Base-by-base conservation (phyloP, 176 grass and related monocot genomes). In the Avena atlantica region DNA sequence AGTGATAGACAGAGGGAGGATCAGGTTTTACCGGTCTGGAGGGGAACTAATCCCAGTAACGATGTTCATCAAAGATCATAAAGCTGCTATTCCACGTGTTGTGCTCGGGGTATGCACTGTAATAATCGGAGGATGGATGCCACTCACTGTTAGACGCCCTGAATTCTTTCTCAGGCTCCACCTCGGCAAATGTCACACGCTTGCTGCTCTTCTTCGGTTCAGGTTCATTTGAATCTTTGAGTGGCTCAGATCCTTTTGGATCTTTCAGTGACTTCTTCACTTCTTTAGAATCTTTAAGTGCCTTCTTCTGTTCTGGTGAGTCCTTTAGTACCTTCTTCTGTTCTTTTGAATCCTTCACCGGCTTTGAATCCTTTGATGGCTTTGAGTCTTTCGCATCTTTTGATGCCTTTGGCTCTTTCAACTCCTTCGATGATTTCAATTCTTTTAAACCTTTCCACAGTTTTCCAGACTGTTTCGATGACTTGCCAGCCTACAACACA, bases 11-110 rank as follows among this genome's bases (percentile, higher is more conserved):
- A 21, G 24, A 65, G 60, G 70, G 14, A 50, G 36, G 68, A 31
- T 52, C 17, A 62, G 77, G 23, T 15, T 16, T 85, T 77, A 89
- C 86, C 78, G 48, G n/a, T 44, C 60, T 20, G 21, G 74, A 45
- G 5, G 15, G 59, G 24, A 52, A 64, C 50, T 74, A 66, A 34
- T 68, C 78, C 91, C 91, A 90, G 82, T 90, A 88, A 67, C 20
- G 78, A 73, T 87, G 87, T 70, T 93, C 88, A 37, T 86, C 82
- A 13, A 95, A 90, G 34, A 92, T 86, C 82, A 86, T 92, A 76
- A 95, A 92, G 40, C 84, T 78, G 78, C 44, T 90, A 6, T 64
- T 73, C 88, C 87, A 95, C 9, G 85, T 67, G 40, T 68, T 81
- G 12, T 83, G 91, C 19, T 90, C 88, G 6, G 79, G 51, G n/a